Evolutionary conservation across 345 rosid genomes (phyloP), one percentile per base, ranked within the genome.

Genomic region (Populus euphratica): DNA sequence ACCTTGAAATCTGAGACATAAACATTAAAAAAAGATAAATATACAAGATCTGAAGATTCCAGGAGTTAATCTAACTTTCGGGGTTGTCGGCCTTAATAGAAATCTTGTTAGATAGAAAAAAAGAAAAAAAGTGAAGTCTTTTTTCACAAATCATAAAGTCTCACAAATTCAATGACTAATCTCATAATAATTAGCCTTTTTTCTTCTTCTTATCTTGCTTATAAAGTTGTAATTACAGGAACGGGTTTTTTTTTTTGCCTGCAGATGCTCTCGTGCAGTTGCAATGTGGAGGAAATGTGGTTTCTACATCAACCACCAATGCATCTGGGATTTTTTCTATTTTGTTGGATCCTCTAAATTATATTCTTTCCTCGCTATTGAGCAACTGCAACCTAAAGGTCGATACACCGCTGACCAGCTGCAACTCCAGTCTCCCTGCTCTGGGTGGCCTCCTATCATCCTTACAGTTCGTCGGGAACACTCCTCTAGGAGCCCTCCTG

Each of bases 211-310:
- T 33, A 33, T 33, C 36, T 33, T 4, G 36, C 36, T 33, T 4
- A 4, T 33, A 33, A 33, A 33, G 36, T 33, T 33, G 36, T 33
- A 33, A 33, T 33, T 33, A 33, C 36, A 33, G 36, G 4, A 33
- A 33, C 36, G 36, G 5, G 36, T 33, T 0, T 4, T 33, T 0
- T 4, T 33, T 25, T 50, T 27, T 27, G 29, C 0, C 33, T 62
- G 65, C 66, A 89, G 91, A 89, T 81, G 92, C 95, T 0, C 20
- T 54, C 39, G 91, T 91, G 82, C 86, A 89, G 44, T 83, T 89
- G 80, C 83, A 77, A 25, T 85, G 90, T 49, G 89, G 90, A 69
- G 88, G 83, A 71, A 84, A 79, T 18, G 85, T 83, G 31, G 84
- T 89, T 2, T 80, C 90, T 8, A 84, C 66, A 20, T n/a, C 89